These are phyloP conservation scores for Trichoderma koningii DNA, from an alignment of 2,329 filamentous ascomycete genomes.

Conservation along the genomic window DNA sequence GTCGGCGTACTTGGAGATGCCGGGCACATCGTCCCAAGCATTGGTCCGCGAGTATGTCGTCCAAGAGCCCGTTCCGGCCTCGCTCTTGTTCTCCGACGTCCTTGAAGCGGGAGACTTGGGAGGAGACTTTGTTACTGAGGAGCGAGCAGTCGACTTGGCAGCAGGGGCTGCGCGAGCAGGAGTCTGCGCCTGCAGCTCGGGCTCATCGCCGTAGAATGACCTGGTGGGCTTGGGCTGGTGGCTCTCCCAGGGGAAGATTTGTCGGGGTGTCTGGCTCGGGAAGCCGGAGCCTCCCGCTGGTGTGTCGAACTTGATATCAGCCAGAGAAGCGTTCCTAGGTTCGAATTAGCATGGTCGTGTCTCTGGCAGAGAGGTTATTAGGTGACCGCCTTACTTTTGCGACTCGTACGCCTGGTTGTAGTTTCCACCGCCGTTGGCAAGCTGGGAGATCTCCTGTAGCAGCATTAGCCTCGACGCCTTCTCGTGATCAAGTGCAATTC, in stretches of 20 bases:
- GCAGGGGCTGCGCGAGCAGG: conserved; percentile 4
- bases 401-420: conserved; percentile 50
- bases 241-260: conserved; percentile 90
- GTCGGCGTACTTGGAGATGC: conserved; percentile 86
- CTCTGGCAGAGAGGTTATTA: background rate
- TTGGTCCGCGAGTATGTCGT: conserved; percentile 74
- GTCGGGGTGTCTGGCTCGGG: conserved; percentile 75
- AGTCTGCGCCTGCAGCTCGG: conserved; percentile 15
- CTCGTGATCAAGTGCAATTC: background rate
- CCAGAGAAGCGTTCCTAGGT: conserved; percentile 61
- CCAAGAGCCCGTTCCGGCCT: conserved; percentile 62
- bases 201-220: conserved; percentile 52
- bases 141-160: conserved; percentile 14
- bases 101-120: conserved; percentile 36
- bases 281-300: conserved; percentile 82
- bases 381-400: conserved; percentile 48
- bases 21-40: conserved; percentile 89
- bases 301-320: conserved; percentile 78
- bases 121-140: conserved; percentile 33
- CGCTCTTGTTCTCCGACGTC: conserved; percentile 35
- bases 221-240: conserved; percentile 64
- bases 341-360: conserved; percentile 19
- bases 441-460: conserved; percentile 24
- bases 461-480: background rate
- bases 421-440: conserved; percentile 29